phyloP scores from a whole-genome alignment of 2,329 filamentous ascomycete genomes.

The Epicoccum nigrum region DNA sequence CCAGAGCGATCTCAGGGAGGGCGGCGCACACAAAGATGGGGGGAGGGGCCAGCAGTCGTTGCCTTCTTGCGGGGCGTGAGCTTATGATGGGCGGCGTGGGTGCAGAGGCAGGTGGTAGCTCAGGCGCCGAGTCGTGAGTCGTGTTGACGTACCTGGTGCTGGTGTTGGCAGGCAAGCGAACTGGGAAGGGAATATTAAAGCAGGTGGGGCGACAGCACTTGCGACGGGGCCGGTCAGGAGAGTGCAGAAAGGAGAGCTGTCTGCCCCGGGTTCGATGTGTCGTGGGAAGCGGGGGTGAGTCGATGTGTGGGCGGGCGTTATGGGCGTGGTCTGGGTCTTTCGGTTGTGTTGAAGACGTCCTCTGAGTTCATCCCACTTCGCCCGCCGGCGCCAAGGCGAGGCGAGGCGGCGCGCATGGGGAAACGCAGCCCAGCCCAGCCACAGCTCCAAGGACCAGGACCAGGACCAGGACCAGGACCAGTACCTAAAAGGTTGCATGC shows the following conservation, averaged over 20 bases:
- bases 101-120: no score
- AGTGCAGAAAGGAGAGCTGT: constrained; percentile 19
- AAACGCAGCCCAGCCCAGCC: constrained; percentile 22
- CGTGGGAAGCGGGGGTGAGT: constrained; percentile 19
- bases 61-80: constrained; percentile 25
- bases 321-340: constrained; percentile 20
- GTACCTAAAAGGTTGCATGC: constrained; percentile 13
- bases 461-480: no score
- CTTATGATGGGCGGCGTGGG: constrained; percentile 27
- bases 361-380: constrained; percentile 4
- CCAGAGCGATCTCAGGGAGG: constrained; percentile 20
- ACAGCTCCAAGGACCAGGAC: no score
- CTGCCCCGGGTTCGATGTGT: constrained; percentile 20
- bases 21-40: constrained; percentile 24
- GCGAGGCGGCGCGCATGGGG: constrained; percentile 15
- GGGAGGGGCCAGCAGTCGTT: constrained; percentile 1
- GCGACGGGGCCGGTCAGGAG: constrained; percentile 13
- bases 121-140: constrained; percentile 32
- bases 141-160: constrained; percentile 47
- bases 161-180: constrained; percentile 37
- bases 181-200: constrained; percentile 31
- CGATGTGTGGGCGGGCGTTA: constrained; percentile 30
- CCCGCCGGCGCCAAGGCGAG: constrained; percentile 13
- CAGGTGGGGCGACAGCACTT: constrained; percentile 20
- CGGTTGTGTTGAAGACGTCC: constrained; percentile 17